Conservation (phyloP, 192 early-diverging fungal species). For the Coemansia sp. region DNA sequence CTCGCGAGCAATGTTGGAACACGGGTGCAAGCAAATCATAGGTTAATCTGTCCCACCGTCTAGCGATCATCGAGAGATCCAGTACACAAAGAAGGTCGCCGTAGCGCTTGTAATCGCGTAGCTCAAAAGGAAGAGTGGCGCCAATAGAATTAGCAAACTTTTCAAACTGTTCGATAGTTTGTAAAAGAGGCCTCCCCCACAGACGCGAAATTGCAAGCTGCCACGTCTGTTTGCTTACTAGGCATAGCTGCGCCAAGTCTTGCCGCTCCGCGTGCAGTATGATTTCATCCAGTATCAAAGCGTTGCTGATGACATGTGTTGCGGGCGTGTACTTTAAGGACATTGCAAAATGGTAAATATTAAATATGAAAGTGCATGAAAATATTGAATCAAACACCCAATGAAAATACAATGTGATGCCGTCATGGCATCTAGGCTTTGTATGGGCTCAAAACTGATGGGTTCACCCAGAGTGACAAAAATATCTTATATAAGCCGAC, state of each 20-base stretch:
- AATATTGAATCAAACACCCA: neutral
- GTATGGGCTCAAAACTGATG: neutral
- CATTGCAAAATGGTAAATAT: neutral
- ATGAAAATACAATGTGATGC: neutral
- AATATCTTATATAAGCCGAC: neutral
- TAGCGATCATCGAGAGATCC: conserved; percentile 25
- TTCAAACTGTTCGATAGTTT: conserved; percentile 11
- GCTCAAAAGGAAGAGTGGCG: neutral
- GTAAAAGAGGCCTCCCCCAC: neutral
- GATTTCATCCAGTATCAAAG: neutral
- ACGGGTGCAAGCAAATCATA: conserved; percentile 6
- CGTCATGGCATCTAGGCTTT: neutral
- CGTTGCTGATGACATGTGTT: neutral
- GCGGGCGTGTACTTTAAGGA: neutral
- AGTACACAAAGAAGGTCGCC: conserved; percentile 16
- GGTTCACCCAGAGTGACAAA: neutral
- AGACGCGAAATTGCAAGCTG: conserved; percentile 8
- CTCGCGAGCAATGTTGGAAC: conserved; percentile 2
- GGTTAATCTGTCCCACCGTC: conserved; percentile 25
- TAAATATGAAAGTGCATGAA: neutral
- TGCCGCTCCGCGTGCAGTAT: neutral
- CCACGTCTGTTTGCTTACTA: conserved; percentile 12
- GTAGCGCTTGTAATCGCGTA: conserved; percentile 7
- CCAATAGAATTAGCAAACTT: neutral
- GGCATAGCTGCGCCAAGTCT: conserved; percentile 1